These are phyloP conservation scores for Apophysomyces ossiformis DNA, from an alignment of 371 early-diverging fungal species.

Conservation along the genomic window DNA sequence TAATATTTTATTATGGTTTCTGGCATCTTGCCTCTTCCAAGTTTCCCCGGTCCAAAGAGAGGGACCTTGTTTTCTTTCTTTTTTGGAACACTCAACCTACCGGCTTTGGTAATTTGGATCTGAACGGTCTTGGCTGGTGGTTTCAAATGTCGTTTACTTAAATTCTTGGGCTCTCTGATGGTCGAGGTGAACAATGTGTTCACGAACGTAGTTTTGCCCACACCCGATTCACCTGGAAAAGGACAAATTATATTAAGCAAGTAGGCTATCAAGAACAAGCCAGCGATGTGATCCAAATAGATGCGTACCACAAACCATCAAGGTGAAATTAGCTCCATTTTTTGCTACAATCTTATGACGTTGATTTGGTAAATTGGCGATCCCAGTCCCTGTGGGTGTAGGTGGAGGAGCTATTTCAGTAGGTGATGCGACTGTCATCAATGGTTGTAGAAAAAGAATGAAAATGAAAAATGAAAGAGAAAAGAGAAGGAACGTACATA, in stretches of 20 bases:
- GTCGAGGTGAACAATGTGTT: slow-evolving; percentile 82
- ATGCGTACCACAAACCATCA: slow-evolving; percentile 95
- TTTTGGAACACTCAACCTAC: slow-evolving; percentile 10
- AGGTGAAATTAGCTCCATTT: slow-evolving; percentile 89
- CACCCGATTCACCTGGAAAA: slow-evolving; percentile 32
- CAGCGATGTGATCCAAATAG: not conserved
- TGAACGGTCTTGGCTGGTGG: slow-evolving; percentile 74
- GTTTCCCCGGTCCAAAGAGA: no score
- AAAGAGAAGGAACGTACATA: slow-evolving; percentile 7
- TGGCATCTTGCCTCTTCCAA: no score
- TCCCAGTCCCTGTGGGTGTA: slow-evolving; percentile 80
- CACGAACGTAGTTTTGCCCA: slow-evolving; percentile 86
- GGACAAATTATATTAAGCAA: no score
- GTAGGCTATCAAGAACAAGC: not conserved
- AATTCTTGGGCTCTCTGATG: slow-evolving; percentile 69
- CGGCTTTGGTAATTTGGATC: slow-evolving; percentile 67
- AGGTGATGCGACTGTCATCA: slow-evolving; percentile 58
- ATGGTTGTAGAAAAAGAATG: slow-evolving; percentile 14
- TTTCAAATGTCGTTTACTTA: slow-evolving; percentile 51
- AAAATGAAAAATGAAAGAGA: slow-evolving; percentile 11
- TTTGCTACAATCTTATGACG: slow-evolving; percentile 93
- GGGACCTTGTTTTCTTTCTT: not conserved
- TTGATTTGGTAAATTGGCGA: slow-evolving; percentile 98
- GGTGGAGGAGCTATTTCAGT: slow-evolving; percentile 42
- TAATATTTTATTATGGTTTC: slow-evolving; percentile 28